A percentile compares a stretch with the other conserved stretches of the same genome.
Conservation (phyloP, 495 filamentous ascomycete genomes). For the Daldinia vernicosa region DNA sequence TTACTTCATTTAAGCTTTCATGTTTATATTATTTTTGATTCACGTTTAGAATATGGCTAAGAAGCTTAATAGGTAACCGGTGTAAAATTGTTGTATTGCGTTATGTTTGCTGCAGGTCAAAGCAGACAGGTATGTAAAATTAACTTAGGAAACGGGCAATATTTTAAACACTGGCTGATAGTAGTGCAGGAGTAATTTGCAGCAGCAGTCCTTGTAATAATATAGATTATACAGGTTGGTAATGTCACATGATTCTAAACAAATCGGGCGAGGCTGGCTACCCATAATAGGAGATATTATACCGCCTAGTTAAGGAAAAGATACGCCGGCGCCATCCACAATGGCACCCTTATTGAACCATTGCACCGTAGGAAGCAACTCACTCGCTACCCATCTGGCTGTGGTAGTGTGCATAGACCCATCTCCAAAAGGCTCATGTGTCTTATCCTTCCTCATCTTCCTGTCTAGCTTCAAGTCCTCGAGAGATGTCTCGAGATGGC, state of each 20-base stretch:
- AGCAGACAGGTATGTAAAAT: no score
- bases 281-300: background rate
- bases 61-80: no score
- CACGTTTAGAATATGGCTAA: no score
- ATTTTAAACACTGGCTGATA: no score
- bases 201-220: background rate
- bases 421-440: conserved; percentile 62
- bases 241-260: conserved; percentile 4
- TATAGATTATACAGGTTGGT: background rate
- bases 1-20: no score
- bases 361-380: conserved; percentile 73
- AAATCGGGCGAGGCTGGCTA: conserved; percentile 1
- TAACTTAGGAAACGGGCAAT: no score
- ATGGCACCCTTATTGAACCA: conserved; percentile 58
- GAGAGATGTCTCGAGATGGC: background rate
- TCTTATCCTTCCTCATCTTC: conserved; percentile 25
- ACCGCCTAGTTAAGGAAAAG: conserved; percentile 37
- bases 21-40: no score
- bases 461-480: background rate
- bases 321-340: background rate
- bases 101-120: no score
- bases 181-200: no score
- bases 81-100: no score
- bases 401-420: conserved; percentile 61
- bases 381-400: conserved; percentile 60